Conservation (phyloP, 164 flowering plant genomes). For the Dillenia suffruticosa region DNA sequence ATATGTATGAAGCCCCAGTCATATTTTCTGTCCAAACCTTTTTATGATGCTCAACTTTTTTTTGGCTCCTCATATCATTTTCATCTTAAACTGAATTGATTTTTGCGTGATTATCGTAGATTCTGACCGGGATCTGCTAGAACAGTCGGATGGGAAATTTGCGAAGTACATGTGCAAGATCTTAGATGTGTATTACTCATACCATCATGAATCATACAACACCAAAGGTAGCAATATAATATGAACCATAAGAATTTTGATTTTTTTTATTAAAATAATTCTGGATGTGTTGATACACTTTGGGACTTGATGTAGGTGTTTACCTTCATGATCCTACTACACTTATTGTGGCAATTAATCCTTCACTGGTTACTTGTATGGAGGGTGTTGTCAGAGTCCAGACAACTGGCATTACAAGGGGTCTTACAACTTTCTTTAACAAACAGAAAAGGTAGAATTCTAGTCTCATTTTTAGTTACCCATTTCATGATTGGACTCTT, state of each 20-base stretch:
- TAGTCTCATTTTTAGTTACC: neutral
- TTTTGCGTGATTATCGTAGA: slow-evolving; percentile 29
- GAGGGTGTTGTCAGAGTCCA: slow-evolving; percentile 95
- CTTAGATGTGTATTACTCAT: slow-evolving; percentile 61
- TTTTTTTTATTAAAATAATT: neutral
- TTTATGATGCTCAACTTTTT: neutral
- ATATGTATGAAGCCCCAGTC: neutral
- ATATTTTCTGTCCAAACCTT: neutral
- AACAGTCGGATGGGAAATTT: slow-evolving; percentile 59
- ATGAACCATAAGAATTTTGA: too few relatives aligned
- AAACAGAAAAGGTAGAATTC: slow-evolving; percentile 61
- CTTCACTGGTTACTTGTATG: slow-evolving; percentile 64
- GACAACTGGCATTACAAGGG: slow-evolving; percentile 82
- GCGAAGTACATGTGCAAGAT: slow-evolving; percentile 79
- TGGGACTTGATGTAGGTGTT: slow-evolving; percentile 53
- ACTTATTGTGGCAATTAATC: slow-evolving; percentile 77
- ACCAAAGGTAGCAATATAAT: slow-evolving; percentile 41
- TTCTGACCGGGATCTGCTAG: slow-evolving; percentile 58
- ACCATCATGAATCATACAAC: slow-evolving; percentile 69
- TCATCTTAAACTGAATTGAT: neutral
- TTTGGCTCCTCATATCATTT: neutral
- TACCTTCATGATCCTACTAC: slow-evolving; percentile 96
- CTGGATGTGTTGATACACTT: neutral
- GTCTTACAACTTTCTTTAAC: slow-evolving; percentile 73
- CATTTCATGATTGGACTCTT: neutral